Evolutionary conservation across 345 rosid species (phyloP).

Genomic region (Durio zibethinus): DNA sequence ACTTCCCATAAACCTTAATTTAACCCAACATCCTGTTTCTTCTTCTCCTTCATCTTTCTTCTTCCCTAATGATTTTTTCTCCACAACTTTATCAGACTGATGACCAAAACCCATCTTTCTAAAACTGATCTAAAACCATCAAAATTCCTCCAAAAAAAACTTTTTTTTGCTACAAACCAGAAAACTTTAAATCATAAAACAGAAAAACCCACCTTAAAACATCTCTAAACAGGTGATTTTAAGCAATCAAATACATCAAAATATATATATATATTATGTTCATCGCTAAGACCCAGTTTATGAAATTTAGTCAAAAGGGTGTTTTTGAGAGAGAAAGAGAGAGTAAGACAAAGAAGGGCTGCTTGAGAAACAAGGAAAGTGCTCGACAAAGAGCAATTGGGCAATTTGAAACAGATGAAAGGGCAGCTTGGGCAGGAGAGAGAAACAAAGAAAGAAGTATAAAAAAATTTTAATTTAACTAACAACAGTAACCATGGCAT

Average conservation of each 20-base stretch:
- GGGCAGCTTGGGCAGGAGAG: constrained; percentile 56
- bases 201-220: constrained; percentile 19
- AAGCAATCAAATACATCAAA: constrained; percentile 11
- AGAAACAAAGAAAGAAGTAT: constrained; percentile 1
- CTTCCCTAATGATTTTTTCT: constrained; percentile 32
- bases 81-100: constrained; percentile 36
- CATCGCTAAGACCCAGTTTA: constrained; percentile 34
- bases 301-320: constrained; percentile 47
- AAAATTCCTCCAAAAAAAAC: not conserved
- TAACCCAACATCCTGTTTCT: constrained; percentile 66
- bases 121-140: constrained; percentile 1
- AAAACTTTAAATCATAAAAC: constrained; percentile 6
- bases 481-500: constrained; percentile 38
- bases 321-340: constrained; percentile 6
- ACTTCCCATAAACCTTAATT: constrained; percentile 45
- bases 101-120: constrained; percentile 35
- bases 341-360: constrained; percentile 48
- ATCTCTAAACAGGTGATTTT: constrained; percentile 16
- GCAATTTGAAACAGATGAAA: constrained; percentile 46
- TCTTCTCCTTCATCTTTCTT: constrained; percentile 41
- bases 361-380: too few relatives aligned
- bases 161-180: not conserved
- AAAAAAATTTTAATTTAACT: constrained; percentile 2
- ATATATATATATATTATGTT: not conserved
- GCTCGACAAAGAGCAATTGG: too few relatives aligned